These are phyloP conservation scores for Rhizophagus sp. DNA, from an alignment of 192 early-diverging fungal species.

Conservation along the genomic window DNA sequence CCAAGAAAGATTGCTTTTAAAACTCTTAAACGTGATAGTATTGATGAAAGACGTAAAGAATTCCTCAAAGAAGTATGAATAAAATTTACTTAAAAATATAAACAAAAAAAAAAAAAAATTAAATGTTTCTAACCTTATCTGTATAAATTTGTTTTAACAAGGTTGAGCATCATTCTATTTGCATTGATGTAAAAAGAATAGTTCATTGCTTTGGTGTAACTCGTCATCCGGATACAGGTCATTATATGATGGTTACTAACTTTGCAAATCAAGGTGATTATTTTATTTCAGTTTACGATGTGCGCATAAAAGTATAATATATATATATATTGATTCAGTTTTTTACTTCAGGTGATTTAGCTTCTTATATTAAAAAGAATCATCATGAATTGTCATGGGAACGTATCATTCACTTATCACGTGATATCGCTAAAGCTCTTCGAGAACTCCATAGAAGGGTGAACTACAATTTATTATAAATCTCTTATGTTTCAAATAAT, in stretches of 20 bases:
- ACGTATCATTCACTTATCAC: neutral
- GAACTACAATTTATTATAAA: too few relatives aligned
- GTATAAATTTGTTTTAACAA: neutral
- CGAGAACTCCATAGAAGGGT: neutral
- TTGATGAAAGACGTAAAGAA: neutral
- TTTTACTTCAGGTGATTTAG: neutral
- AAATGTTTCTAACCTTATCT: neutral
- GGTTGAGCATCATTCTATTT: neutral
- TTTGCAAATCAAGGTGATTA: neutral
- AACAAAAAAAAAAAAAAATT: neutral
- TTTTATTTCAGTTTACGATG: neutral
- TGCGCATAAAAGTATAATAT: too few relatives aligned
- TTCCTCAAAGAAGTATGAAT: neutral
- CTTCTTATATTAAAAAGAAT: neutral
- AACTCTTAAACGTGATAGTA: neutral
- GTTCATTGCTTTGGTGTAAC: constrained; percentile 20
- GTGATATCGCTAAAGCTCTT: neutral
- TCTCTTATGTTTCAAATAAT: too few relatives aligned
- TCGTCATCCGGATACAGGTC: neutral
- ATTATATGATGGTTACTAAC: constrained; percentile 11
- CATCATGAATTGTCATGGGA: neutral
- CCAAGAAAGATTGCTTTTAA: neutral
- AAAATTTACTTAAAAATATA: neutral
- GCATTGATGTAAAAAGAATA: neutral
- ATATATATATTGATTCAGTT: neutral